Base-by-base conservation (phyloP, 23 red algal genomes). In the Gracilaria gracilis region DNA sequence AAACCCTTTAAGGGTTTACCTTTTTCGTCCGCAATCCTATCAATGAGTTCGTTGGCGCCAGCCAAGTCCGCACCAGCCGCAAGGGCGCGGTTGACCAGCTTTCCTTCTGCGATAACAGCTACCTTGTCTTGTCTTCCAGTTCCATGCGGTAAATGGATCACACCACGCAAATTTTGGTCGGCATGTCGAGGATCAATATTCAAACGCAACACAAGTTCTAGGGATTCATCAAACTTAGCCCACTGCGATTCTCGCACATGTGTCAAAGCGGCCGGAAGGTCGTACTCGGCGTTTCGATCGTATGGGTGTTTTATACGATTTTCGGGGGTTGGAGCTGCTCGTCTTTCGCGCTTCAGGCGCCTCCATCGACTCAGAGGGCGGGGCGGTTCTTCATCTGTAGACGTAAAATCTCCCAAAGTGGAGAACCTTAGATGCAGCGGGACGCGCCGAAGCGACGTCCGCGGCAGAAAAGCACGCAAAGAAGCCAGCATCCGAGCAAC, bases 131-230 rank as follows among this genome's bases (percentile, higher is more conserved):
- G 23, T 39, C 77, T 61, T n/a, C 86, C 86, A 58, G 80, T 85
- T 21, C 93, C 93, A 62, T 85, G 80, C 31, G 93, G 93, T 11
- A 88, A n/a, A 1, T 20, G 65, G 48, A 78, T 61, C 11, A 86
- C 57, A 31, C 93, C 93, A 55, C 93, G 93, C 53, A 95, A 72
- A 59, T 95, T 88, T 0, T 95, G 82, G 24, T 84, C 80, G 9
- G 93, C 85, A 35, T 58, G 58, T 29, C 93, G 93, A 11, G 86
- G 85, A 53, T 95, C 93, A 49, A 95, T 72, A 29, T 95, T 95
- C 27, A 95, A 87, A 9, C 67, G 75, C 20, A 95, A 46, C 4
- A 83, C 59, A 31, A 95, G 61, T 27, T 95, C 93, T 13, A 95
- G 28, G 4, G 85, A 85, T 80, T 95, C 93, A 36, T 95, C 93